These are phyloP conservation scores for Haplographium delicatum DNA, from an alignment of 495 filamentous ascomycete genomes.

Conservation along the genomic window DNA sequence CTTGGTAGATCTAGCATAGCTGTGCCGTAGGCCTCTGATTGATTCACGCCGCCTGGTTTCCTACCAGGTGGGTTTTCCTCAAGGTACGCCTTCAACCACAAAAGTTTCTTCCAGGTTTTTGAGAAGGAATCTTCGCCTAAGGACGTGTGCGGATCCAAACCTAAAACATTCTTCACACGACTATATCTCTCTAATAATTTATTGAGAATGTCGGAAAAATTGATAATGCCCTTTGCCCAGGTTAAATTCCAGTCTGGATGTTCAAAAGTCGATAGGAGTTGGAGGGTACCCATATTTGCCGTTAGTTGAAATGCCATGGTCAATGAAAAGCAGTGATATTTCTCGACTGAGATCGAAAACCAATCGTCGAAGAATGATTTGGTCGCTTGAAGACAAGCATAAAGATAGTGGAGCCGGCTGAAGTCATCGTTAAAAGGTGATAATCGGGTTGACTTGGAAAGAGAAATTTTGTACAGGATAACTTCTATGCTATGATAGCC, in stretches of 20 bases:
- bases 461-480: slow-evolving; percentile 7
- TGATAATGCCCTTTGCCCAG: slow-evolving; percentile 29
- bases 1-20: not conserved
- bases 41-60: not conserved
- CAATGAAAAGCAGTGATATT: slow-evolving; percentile 29
- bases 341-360: slow-evolving; percentile 26
- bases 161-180: not conserved
- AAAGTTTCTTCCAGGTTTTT: not conserved
- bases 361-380: slow-evolving; percentile 34
- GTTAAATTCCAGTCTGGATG: slow-evolving; percentile 38
- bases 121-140: not conserved
- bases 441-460: slow-evolving; percentile 1
- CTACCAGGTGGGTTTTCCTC: not conserved
- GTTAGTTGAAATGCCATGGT: slow-evolving; percentile 37
- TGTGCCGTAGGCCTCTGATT: not conserved
- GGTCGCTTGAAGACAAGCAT: slow-evolving; percentile 32
- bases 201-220: slow-evolving; percentile 29
- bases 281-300: slow-evolving; percentile 32
- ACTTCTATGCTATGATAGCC: not conserved
- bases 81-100: not conserved
- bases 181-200: not conserved
- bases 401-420: slow-evolving; percentile 6
- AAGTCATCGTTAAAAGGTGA: slow-evolving; percentile 10
- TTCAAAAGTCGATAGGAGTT: slow-evolving; percentile 33
- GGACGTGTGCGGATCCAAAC: not conserved